Conservation (phyloP, 441 rosid genomes). For the Adansonia gregorii region DNA sequence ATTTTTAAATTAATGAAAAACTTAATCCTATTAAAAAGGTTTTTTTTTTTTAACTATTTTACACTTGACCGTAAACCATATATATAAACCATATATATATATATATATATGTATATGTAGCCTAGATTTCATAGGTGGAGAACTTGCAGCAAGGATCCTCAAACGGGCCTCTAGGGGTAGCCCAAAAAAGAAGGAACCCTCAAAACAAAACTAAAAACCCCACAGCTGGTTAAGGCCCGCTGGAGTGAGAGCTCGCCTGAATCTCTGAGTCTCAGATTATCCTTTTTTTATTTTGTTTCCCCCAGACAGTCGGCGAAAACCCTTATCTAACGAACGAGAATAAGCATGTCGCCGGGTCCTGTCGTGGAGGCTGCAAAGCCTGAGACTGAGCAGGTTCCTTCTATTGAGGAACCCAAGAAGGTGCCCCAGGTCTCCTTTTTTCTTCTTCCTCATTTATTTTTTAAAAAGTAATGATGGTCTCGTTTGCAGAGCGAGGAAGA, state of each 20-base stretch:
- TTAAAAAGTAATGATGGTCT: neutral
- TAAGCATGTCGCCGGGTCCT: constrained; percentile 52
- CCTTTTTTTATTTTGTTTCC: neutral
- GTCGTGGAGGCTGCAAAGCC: constrained; percentile 39
- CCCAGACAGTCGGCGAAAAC: neutral
- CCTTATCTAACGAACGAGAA: constrained; percentile 9
- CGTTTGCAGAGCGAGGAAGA: constrained; percentile 45
- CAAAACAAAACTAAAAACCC: neutral
- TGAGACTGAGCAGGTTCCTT: constrained; percentile 25
- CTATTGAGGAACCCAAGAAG: constrained; percentile 39
- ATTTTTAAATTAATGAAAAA: too few relatives aligned
- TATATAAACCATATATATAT: too few relatives aligned
- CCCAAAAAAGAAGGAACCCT: too few relatives aligned
- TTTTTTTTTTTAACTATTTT: too few relatives aligned
- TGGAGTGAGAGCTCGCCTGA: neutral
- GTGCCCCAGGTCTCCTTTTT: constrained; percentile 31
- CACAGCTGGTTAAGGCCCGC: neutral
- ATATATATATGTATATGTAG: too few relatives aligned
- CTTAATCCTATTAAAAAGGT: too few relatives aligned
- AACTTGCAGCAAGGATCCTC: neutral
- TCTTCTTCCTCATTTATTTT: neutral
- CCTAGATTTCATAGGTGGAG: too few relatives aligned
- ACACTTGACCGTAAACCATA: too few relatives aligned
- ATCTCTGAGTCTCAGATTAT: neutral
- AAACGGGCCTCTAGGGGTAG: too few relatives aligned